phyloP scores from a whole-genome alignment of 495 filamentous ascomycete species.

The Glutinoglossum americanum region DNA sequence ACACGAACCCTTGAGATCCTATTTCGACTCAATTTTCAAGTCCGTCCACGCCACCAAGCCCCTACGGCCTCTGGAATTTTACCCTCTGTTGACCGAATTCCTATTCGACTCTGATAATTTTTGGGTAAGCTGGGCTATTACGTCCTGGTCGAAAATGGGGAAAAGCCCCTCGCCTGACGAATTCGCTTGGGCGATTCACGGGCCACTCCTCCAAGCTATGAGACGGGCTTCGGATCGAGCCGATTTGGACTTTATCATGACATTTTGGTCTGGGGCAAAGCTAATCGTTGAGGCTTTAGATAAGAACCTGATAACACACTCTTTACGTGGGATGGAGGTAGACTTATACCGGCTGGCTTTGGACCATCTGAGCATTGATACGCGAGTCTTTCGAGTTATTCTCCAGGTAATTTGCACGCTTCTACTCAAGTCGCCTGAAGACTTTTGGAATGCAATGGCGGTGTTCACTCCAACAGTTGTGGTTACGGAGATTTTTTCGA shows the following conservation, averaged over 20 bases:
- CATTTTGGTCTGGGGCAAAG: slow-evolving; percentile 55
- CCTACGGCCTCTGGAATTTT: slow-evolving; percentile 44
- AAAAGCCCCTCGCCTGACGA: slow-evolving; percentile 35
- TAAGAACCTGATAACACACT: slow-evolving; percentile 53
- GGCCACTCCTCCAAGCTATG: slow-evolving; percentile 29
- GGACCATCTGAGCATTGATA: slow-evolving; percentile 45
- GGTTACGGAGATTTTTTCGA: slow-evolving; percentile 55
- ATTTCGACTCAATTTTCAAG: slow-evolving; percentile 61
- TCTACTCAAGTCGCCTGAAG: slow-evolving; percentile 46
- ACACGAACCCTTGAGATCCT: slow-evolving; percentile 25
- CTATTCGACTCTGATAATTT: slow-evolving; percentile 44
- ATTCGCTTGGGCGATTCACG: slow-evolving; percentile 66
- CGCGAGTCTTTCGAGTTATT: slow-evolving; percentile 35
- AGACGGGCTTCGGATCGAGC: slow-evolving; percentile 19
- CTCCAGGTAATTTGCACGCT: slow-evolving; percentile 43
- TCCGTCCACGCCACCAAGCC: slow-evolving; percentile 49
- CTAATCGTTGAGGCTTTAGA: slow-evolving; percentile 48
- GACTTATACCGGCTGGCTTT: slow-evolving; percentile 57
- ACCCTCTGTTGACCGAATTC: slow-evolving; percentile 62
- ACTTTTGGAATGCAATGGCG: slow-evolving; percentile 75
- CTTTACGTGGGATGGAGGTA: slow-evolving; percentile 54
- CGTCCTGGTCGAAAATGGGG: slow-evolving; percentile 38
- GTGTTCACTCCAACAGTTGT: slow-evolving; percentile 51
- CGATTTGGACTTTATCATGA: slow-evolving; percentile 29
- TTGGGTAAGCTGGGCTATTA: slow-evolving; percentile 43